phyloP scores from a whole-genome alignment of 2,329 filamentous ascomycete genomes.

The Sclerotinia glacialis region DNA sequence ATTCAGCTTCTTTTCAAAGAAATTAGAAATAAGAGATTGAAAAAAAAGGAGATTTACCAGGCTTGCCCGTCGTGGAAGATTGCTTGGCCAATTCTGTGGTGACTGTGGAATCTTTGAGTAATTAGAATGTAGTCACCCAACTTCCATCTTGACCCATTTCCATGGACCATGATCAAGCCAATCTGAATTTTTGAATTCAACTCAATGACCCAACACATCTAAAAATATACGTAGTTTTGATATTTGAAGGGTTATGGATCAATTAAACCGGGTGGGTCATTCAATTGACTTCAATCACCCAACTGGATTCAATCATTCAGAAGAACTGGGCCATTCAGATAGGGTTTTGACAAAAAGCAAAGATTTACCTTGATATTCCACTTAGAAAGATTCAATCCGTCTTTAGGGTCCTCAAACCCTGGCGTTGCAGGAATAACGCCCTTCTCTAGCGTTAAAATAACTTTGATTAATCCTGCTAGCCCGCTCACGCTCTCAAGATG shows the following conservation, averaged over 20 bases:
- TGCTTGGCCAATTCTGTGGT: not conserved
- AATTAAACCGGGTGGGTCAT: too few relatives aligned
- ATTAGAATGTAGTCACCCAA: not conserved
- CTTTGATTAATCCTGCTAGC: constrained; percentile 46
- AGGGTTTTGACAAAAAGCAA: not conserved
- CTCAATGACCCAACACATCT: too few relatives aligned
- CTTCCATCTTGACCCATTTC: too few relatives aligned
- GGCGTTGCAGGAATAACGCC: constrained; percentile 28
- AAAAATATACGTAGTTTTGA: too few relatives aligned
- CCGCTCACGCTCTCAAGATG: constrained; percentile 45
- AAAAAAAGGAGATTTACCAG: not conserved
- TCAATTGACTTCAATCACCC: too few relatives aligned
- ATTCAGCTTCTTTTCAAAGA: not conserved
- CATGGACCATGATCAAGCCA: too few relatives aligned
- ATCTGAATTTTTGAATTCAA: too few relatives aligned
- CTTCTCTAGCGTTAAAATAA: constrained; percentile 39
- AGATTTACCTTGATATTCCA: not conserved
- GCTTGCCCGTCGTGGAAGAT: not conserved
- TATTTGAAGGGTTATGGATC: too few relatives aligned
- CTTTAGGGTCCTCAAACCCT: constrained; percentile 23
- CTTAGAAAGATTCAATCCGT: constrained; percentile 3
- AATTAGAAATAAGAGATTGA: too few relatives aligned
- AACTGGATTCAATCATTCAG: too few relatives aligned
- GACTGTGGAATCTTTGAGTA: not conserved
- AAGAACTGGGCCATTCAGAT: too few relatives aligned